Evolutionary conservation across 257 asterid genomes (phyloP).

Genomic region (Prunella vulgaris): DNA sequence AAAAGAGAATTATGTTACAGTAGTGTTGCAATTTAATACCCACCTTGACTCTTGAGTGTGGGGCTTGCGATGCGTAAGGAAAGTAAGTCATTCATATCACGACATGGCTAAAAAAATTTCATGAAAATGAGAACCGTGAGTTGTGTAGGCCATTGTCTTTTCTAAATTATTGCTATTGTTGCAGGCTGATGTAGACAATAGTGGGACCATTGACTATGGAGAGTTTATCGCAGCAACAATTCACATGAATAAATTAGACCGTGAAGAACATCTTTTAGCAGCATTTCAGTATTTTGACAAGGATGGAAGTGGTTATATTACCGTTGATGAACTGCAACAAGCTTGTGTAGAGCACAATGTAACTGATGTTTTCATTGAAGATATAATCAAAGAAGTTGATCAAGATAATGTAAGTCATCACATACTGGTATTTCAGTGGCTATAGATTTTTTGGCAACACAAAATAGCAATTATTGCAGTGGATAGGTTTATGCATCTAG

Average conservation of each 20-base stretch:
- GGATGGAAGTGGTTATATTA: conserved; percentile 89
- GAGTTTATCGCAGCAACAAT: conserved; percentile 88
- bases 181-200: conserved; percentile 91
- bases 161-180: conserved; percentile 7
- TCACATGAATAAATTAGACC: conserved; percentile 77
- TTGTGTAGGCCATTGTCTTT: not conserved
- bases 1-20: not conserved
- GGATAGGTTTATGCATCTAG: not conserved
- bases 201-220: conserved; percentile 85
- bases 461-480: not conserved
- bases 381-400: conserved; percentile 72
- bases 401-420: conserved; percentile 48
- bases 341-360: conserved; percentile 72
- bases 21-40: not conserved
- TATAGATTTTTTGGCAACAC: not conserved
- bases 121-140: not conserved
- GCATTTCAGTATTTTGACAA: conserved; percentile 86
- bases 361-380: conserved; percentile 55
- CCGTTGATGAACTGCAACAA: conserved; percentile 90
- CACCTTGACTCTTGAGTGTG: not conserved
- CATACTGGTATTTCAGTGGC: conserved; percentile 11
- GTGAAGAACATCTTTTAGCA: conserved; percentile 79
- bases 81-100: not conserved
- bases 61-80: not conserved
- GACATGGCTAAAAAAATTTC: not conserved